phyloP scores from a whole-genome alignment of 176 grass and related monocot species.

The Triticum monococcum region DNA sequence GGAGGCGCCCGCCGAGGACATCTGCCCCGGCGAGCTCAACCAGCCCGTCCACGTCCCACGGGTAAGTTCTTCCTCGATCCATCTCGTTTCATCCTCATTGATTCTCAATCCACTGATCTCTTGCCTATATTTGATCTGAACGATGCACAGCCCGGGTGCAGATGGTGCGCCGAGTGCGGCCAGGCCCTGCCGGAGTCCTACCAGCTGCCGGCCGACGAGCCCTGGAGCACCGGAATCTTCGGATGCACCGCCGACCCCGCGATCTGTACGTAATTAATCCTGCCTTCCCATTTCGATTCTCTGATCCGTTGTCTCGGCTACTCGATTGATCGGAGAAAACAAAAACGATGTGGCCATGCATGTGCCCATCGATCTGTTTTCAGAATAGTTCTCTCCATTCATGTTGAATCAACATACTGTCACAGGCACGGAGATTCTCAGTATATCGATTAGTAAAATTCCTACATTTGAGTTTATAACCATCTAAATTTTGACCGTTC shows the following conservation, averaged over 20 bases:
- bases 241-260: conserved; percentile 65
- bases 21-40: conserved; percentile 87
- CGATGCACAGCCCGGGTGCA: conserved; percentile 53
- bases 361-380: too few relatives aligned
- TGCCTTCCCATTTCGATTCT: background rate
- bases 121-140: background rate
- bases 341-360: too few relatives aligned
- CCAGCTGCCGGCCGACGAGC: conserved; percentile 67
- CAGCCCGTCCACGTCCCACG: conserved; percentile 82
- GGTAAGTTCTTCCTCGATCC: background rate
- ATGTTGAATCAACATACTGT: too few relatives aligned
- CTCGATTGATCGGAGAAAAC: background rate
- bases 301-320: background rate
- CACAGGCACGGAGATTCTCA: too few relatives aligned
- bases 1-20: conserved; percentile 75
- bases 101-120: background rate
- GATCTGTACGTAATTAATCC: conserved; percentile 55
- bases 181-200: conserved; percentile 79
- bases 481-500: too few relatives aligned
- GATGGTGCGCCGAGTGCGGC: conserved; percentile 71
- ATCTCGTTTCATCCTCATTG: too few relatives aligned
- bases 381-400: too few relatives aligned
- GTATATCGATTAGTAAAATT: too few relatives aligned
- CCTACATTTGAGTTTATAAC: too few relatives aligned
- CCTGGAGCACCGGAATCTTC: conserved; percentile 82